Evolutionary conservation across 2,329 filamentous ascomycete species (phyloP).

Genomic region (Tympanopsis confertula): DNA sequence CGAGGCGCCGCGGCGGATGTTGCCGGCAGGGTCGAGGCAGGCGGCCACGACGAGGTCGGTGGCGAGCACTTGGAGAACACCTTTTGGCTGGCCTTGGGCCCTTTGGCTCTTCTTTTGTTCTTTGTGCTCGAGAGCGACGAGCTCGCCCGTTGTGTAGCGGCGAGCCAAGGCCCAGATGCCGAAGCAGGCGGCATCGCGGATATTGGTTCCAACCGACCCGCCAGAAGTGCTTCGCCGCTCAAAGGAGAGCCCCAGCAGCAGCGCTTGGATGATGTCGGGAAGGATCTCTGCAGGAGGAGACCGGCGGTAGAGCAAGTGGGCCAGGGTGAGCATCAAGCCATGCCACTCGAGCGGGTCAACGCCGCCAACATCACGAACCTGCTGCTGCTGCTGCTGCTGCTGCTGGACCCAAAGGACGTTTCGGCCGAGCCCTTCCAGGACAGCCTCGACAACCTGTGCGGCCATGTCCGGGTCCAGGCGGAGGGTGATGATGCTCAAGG

Average conservation of each 20-base stretch:
- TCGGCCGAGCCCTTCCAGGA: slow-evolving; percentile 57
- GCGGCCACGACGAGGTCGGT: slow-evolving; percentile 71
- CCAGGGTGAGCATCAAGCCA: slow-evolving; percentile 75
- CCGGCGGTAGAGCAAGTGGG: slow-evolving; percentile 74
- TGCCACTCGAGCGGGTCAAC: slow-evolving; percentile 85
- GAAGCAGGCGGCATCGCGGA: slow-evolving; percentile 90
- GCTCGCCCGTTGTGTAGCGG: slow-evolving; percentile 71
- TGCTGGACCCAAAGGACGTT: slow-evolving; percentile 41
- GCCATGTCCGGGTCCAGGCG: slow-evolving; percentile 73
- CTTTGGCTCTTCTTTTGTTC: slow-evolving; percentile 3
- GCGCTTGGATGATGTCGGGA: slow-evolving; percentile 61
- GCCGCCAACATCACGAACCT: slow-evolving; percentile 51
- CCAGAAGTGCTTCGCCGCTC: slow-evolving; percentile 80
- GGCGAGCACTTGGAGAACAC: slow-evolving; percentile 66
- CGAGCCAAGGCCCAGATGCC: slow-evolving; percentile 87
- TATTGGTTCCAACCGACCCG: slow-evolving; percentile 73
- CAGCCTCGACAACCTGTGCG: slow-evolving; percentile 73
- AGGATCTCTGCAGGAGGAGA: slow-evolving; percentile 65
- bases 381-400: slow-evolving; percentile 16
- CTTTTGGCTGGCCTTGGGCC: slow-evolving; percentile 16
- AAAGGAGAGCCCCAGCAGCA: slow-evolving; percentile 73
- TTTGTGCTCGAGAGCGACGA: slow-evolving; percentile 48
- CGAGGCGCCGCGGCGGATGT: slow-evolving; percentile 84
- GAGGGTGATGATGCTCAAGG: slow-evolving; percentile 74
- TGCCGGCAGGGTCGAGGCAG: slow-evolving; percentile 79